Evolutionary conservation across 2,329 filamentous ascomycete genomes (phyloP).

Genomic region (Endoconidiophora laricicola): DNA sequence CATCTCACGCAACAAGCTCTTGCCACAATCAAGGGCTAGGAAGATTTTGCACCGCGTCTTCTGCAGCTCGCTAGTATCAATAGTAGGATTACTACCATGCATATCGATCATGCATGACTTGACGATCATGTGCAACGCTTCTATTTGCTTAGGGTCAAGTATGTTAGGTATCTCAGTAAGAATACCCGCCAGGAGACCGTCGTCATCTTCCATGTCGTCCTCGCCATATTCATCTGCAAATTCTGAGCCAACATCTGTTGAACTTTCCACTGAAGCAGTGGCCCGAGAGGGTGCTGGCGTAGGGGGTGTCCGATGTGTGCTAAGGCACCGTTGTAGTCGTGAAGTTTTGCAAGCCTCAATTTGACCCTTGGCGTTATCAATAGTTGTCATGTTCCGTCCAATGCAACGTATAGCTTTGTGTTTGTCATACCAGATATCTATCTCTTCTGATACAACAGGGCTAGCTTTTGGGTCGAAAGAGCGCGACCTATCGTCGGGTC

Average conservation of each 20-base stretch:
- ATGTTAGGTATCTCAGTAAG: slow-evolving; percentile 91
- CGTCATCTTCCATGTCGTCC: slow-evolving; percentile 51
- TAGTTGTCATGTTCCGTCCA: slow-evolving; percentile 32
- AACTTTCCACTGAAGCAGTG: slow-evolving; percentile 5
- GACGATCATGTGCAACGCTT: slow-evolving; percentile 91
- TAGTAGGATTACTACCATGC: slow-evolving; percentile 28
- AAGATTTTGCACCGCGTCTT: slow-evolving; percentile 81
- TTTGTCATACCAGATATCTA: slow-evolving; percentile 43
- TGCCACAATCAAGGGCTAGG: slow-evolving; percentile 74
- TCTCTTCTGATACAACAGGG: slow-evolving; percentile 38
- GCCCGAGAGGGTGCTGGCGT: slow-evolving; percentile 3
- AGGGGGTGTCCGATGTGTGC: slow-evolving; percentile 1
- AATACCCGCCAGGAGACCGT: slow-evolving; percentile 65
- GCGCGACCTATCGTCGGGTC: slow-evolving; percentile 14
- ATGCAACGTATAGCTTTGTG: slow-evolving; percentile 5
- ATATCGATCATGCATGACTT: slow-evolving; percentile 85
- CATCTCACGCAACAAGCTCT: slow-evolving; percentile 76
- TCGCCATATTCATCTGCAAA: slow-evolving; percentile 29
- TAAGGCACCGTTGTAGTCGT: slow-evolving; percentile 8
- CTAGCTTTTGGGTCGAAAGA: background rate
- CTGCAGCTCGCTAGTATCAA: slow-evolving; percentile 53
- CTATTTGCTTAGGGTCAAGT: slow-evolving; percentile 84
- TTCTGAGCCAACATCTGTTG: slow-evolving; percentile 10
- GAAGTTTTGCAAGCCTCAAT: slow-evolving; percentile 38
- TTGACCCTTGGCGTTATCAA: slow-evolving; percentile 43